Evolutionary conservation across 2,329 filamentous ascomycete genomes (phyloP), one percentile per base, ranked within the genome.

Genomic region (Calonectria henricotiae): DNA sequence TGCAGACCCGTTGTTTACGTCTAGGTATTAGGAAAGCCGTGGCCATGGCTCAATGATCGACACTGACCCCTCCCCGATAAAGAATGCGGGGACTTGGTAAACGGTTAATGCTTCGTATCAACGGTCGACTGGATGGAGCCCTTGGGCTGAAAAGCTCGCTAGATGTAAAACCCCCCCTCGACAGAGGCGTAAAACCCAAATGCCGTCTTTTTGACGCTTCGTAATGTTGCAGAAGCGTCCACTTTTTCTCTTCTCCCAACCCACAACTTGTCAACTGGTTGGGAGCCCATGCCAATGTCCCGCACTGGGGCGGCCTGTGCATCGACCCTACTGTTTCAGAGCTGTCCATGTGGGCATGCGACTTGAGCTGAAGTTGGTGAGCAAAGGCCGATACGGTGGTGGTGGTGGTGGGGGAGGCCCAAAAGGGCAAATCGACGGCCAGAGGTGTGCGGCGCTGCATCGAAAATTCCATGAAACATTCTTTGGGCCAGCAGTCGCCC

Each of bases 401-500:
- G 64, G 64, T 27, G 41, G 54, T 64, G 64, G 64, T 27, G 41
- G 54, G 54, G 41, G 23, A 23, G 32, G 2, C 25, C 64, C 9
- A 58, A 46, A 46, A 23, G 55, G 64, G 30, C 51, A 37, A 17
- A 47, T 15, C 20, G 46, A 60, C 27, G 35, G 46, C 9, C 51
- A 27, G 27, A 64, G 35, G 47, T 27, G 63, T 25, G 46, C 61
- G 61, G 51, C 27, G 37, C n/a, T 71, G 69, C 65, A 71, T 75
- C 70, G 74, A 77, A 77, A 72, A 62, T 77, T 77, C 75, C 69
- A 77, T 73, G 71, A 76, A 74, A 73, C 73, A 74, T 77, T 77
- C 75, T 74, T 75, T 69, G 41, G 65, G 44, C 60, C 46, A 65
- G 51, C 54, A 65, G 62, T 69, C 67, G 46, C 54, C 46, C 25